Percentiles rank a stretch among this genome's conserved stretches.
These are phyloP conservation scores for Peziza echinospora DNA, from an alignment of 495 filamentous ascomycete genomes.

Conservation along the genomic window DNA sequence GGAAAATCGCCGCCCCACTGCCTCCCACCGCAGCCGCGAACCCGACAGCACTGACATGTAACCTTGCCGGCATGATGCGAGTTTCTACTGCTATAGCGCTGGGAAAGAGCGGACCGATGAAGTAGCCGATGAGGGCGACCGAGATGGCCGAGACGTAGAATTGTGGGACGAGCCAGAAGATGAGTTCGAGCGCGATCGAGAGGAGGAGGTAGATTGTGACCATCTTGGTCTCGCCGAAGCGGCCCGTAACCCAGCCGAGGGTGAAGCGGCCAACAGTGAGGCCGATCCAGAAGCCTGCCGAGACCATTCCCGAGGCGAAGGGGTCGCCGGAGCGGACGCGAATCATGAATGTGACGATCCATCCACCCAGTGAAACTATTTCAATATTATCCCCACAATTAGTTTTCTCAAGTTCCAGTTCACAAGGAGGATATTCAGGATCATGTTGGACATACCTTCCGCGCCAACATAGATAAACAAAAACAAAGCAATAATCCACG, in stretches of 20 bases:
- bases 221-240: conserved; percentile 44
- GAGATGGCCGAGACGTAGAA: conserved; percentile 48
- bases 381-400: not conserved
- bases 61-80: conserved; percentile 20
- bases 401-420: not conserved
- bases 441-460: conserved; percentile 19
- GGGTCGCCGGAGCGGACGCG: conserved; percentile 43
- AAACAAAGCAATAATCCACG: conserved; percentile 20
- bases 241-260: conserved; percentile 38
- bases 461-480: conserved; percentile 24
- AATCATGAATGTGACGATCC: conserved; percentile 65
- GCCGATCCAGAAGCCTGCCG: conserved; percentile 63
- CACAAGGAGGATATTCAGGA: not conserved
- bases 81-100: conserved; percentile 21
- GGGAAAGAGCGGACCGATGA: conserved; percentile 49
- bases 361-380: conserved; percentile 23
- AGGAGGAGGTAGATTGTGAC: conserved; percentile 38
- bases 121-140: conserved; percentile 46
- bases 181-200: conserved; percentile 42
- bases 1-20: conserved; percentile 23
- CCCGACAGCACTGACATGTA: conserved; percentile 22
- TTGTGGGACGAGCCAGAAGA: conserved; percentile 56
- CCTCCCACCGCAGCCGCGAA: conserved; percentile 22
- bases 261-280: conserved; percentile 53
- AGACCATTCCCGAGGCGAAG: conserved; percentile 52